Percentiles rank a stretch among this genome's conserved stretches.
Conservation (phyloP, 441 rosid species). For the Mallotus japonicus region DNA sequence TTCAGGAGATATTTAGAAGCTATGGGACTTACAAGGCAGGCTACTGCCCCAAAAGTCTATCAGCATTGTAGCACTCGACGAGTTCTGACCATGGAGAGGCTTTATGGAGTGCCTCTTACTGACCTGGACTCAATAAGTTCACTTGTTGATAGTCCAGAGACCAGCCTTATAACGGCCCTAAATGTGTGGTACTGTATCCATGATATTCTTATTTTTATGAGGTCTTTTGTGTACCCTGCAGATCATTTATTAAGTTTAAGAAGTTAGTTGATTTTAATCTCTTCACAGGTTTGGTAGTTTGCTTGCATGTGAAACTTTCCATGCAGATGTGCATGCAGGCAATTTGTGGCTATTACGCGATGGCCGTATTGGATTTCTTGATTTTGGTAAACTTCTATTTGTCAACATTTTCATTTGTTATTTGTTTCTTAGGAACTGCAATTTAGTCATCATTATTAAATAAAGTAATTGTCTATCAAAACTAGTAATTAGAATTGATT, state of each 20-base stretch:
- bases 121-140: slow-evolving; percentile 92
- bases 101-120: slow-evolving; percentile 98
- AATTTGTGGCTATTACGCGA: slow-evolving; percentile 93
- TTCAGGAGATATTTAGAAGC: slow-evolving; percentile 81
- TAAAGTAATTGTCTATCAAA: neutral
- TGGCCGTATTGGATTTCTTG: slow-evolving; percentile 98
- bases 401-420: slow-evolving; percentile 12
- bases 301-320: slow-evolving; percentile 94
- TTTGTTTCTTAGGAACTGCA: slow-evolving; percentile 11
- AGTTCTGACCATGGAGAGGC: slow-evolving; percentile 95
- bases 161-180: slow-evolving; percentile 91
- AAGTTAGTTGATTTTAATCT: slow-evolving; percentile 9
- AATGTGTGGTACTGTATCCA: slow-evolving; percentile 74
- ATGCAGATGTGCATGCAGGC: slow-evolving; percentile 99
- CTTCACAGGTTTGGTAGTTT: slow-evolving; percentile 92
- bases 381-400: slow-evolving; percentile 64
- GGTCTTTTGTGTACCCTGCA: neutral
- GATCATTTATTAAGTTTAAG: slow-evolving; percentile 11
- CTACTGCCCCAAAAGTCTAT: slow-evolving; percentile 91
- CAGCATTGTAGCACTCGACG: slow-evolving; percentile 80
- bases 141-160: slow-evolving; percentile 84
- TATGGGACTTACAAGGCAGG: slow-evolving; percentile 88
- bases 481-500: neutral
- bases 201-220: slow-evolving; percentile 11
- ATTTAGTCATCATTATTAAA: neutral